phyloP scores from a whole-genome alignment of 352 stramenopile genomes.

The Phytophthora litchii region DNA sequence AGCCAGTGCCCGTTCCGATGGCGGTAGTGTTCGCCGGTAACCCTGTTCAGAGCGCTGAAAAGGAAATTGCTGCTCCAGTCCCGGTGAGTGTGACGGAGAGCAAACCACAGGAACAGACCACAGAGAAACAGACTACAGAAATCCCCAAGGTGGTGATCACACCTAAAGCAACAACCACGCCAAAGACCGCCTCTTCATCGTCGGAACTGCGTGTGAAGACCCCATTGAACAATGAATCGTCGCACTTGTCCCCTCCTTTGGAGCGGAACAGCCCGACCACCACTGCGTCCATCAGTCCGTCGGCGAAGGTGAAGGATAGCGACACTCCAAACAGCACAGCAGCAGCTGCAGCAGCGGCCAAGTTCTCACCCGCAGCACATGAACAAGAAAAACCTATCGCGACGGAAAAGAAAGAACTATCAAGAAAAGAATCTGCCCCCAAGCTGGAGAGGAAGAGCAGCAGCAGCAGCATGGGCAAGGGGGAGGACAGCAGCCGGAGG shows the following conservation, averaged over 20 bases:
- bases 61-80: not conserved
- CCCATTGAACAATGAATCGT: conserved; percentile 45
- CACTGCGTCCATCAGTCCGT: conserved; percentile 57
- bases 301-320: conserved; percentile 53
- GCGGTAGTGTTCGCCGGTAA: not conserved
- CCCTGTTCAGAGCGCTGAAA: conserved; percentile 5
- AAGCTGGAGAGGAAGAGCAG: conserved; percentile 35
- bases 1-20: conserved; percentile 3
- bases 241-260: conserved; percentile 57
- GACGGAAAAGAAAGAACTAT: conserved; percentile 24
- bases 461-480: conserved; percentile 32
- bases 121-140: conserved; percentile 17
- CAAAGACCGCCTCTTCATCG: conserved; percentile 12
- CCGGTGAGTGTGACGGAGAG: conserved; percentile 9
- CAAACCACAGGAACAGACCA: conserved; percentile 20
- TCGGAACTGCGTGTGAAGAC: conserved; percentile 54
- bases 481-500: conserved; percentile 18
- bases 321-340: conserved; percentile 35
- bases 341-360: conserved; percentile 18
- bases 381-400: conserved; percentile 12
- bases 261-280: conserved; percentile 47
- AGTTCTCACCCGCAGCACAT: conserved; percentile 28
- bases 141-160: conserved; percentile 1
- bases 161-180: not conserved
- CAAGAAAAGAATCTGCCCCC: conserved; percentile 10